Percentiles rank a stretch among this genome's conserved stretches.
These are phyloP conservation scores for Grosmannia serpens DNA, from an alignment of 2,329 filamentous ascomycete genomes.

Conservation along the genomic window DNA sequence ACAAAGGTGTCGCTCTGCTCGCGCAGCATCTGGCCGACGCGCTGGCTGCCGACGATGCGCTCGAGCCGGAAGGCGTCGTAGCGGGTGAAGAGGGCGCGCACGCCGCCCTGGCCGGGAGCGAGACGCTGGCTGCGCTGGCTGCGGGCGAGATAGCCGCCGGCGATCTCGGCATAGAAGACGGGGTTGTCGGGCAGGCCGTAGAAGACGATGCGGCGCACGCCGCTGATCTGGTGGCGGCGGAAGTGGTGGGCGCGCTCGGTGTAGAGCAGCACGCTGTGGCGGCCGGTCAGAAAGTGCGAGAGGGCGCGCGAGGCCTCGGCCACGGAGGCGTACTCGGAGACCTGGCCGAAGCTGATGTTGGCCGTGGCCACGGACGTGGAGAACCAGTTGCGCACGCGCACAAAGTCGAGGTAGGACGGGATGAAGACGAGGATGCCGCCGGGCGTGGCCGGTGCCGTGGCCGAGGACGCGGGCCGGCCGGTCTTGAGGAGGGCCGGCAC, in stretches of 20 bases:
- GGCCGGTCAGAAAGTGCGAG: slow-evolving; percentile 74
- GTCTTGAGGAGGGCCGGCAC: slow-evolving; percentile 50
- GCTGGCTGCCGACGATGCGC: slow-evolving; percentile 69
- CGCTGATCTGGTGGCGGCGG: slow-evolving; percentile 70
- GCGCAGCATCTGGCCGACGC: slow-evolving; percentile 72
- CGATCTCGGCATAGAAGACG: slow-evolving; percentile 65
- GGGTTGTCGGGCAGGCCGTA: slow-evolving; percentile 81
- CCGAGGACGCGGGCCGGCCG: background rate
- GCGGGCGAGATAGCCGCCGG: slow-evolving; percentile 52
- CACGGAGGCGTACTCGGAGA: slow-evolving; percentile 78
- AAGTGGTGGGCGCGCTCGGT: slow-evolving; percentile 97
- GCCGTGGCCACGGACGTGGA: slow-evolving; percentile 52
- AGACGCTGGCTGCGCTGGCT: slow-evolving; percentile 45
- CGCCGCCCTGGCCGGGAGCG: slow-evolving; percentile 47
- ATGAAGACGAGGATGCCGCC: slow-evolving; percentile 75
- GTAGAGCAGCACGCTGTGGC: slow-evolving; percentile 77
- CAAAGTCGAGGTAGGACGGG: slow-evolving; percentile 89
- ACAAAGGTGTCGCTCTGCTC: slow-evolving; percentile 89
- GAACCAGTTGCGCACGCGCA: slow-evolving; percentile 86
- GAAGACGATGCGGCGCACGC: slow-evolving; percentile 75
- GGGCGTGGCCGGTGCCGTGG: background rate
- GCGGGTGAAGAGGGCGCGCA: slow-evolving; percentile 64
- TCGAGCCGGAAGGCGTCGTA: slow-evolving; percentile 87
- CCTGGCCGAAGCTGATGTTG: slow-evolving; percentile 59
- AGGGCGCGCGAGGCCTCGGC: slow-evolving; percentile 73